These are phyloP conservation scores for Orbilia oligospora DNA, from an alignment of 2,329 filamentous ascomycete species.

Conservation along the genomic window DNA sequence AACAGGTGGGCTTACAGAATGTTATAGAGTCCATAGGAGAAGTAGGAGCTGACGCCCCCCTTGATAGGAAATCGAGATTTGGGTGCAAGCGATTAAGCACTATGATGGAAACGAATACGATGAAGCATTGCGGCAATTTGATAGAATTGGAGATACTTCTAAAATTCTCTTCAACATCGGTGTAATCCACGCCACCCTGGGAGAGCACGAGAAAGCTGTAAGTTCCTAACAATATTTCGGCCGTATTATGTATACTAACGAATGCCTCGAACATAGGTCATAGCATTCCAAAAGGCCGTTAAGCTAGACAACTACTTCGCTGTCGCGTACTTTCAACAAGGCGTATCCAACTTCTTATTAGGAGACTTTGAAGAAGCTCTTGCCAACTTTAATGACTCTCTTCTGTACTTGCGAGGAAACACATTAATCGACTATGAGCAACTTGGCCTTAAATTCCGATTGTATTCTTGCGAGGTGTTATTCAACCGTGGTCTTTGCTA, in stretches of 20 bases:
- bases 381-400: slow-evolving; percentile 98
- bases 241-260: slow-evolving; percentile 31
- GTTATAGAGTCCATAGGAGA: not conserved
- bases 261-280: slow-evolving; percentile 74
- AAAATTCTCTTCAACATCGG: slow-evolving; percentile 99
- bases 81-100: slow-evolving; percentile 89
- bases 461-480: slow-evolving; percentile 96
- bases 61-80: slow-evolving; percentile 94
- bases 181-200: slow-evolving; percentile 95
- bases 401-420: slow-evolving; percentile 94
- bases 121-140: slow-evolving; percentile 85
- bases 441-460: slow-evolving; percentile 91
- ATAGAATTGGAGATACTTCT: slow-evolving; percentile 90
- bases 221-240: slow-evolving; percentile 67
- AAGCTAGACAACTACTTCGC: slow-evolving; percentile 94
- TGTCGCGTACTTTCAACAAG: slow-evolving; percentile 98
- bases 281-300: slow-evolving; percentile 93
- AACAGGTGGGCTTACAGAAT: slow-evolving; percentile 70
- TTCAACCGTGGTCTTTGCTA: slow-evolving; percentile 98
- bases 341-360: slow-evolving; percentile 96
- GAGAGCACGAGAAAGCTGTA: slow-evolving; percentile 95
- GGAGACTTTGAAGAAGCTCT: slow-evolving; percentile 97
- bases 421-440: slow-evolving; percentile 98
- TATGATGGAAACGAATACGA: slow-evolving; percentile 99
- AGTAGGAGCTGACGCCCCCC: not conserved